phyloP scores from a whole-genome alignment of 768 basidiomycete genomes.

The Suillus cothurnatus region DNA sequence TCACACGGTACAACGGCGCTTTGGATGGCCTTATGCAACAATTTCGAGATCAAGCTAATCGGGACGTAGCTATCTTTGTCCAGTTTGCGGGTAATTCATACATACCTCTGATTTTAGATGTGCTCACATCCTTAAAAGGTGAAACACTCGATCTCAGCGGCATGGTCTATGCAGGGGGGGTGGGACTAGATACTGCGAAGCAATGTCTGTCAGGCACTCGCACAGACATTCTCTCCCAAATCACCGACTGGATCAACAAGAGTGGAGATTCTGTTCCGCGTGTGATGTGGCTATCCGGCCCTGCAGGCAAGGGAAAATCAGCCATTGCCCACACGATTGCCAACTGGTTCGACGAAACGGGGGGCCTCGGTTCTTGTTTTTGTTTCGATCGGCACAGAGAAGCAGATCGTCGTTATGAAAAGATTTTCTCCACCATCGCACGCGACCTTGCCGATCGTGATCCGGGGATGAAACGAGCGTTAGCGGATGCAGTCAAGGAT shows the following conservation, averaged over 20 bases:
- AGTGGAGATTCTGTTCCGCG: too few species aligned
- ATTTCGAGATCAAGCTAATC: not conserved
- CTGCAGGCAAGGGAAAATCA: too few species aligned
- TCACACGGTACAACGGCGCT: not conserved
- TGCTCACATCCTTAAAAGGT: not conserved
- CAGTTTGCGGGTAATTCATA: not conserved
- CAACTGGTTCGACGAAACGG: constrained; percentile 9
- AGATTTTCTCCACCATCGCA: constrained; percentile 35
- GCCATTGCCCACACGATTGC: constrained; percentile 18
- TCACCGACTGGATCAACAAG: too few species aligned
- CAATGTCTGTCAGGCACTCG: too few species aligned
- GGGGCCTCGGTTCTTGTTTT: constrained; percentile 20
- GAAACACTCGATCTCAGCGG: not conserved
- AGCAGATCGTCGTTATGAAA: constrained; percentile 5
- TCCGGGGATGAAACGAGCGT: not conserved
- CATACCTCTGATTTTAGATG: not conserved
- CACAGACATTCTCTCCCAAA: too few species aligned
- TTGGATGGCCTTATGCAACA: constrained; percentile 4
- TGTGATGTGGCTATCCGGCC: too few species aligned
- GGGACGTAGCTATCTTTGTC: not conserved
- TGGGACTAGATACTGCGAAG: too few species aligned
- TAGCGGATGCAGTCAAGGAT: not conserved
- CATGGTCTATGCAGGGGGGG: too few species aligned
- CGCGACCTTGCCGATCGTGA: constrained; percentile 23
- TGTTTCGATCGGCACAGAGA: constrained; percentile 16